These are phyloP conservation scores for Pyropia haitanensis DNA, from an alignment of 23 red algal genomes.

Conservation along the genomic window DNA sequence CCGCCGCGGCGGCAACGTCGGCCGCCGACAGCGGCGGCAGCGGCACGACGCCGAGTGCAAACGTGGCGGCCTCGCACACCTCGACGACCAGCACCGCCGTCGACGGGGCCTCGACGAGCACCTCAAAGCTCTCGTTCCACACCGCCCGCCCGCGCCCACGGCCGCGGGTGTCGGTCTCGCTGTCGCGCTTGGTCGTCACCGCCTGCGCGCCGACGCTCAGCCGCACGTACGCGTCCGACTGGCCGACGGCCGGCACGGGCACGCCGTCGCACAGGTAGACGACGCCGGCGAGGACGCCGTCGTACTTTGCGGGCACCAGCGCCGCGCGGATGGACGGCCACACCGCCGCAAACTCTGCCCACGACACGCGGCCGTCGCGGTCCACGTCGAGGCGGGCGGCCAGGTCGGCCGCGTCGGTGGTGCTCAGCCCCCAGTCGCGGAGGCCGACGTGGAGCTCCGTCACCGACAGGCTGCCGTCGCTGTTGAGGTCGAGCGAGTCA, in stretches of 20 bases:
- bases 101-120: constrained; percentile 31
- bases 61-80: constrained; percentile 28
- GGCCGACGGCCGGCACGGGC: constrained; percentile 16
- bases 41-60: neutral
- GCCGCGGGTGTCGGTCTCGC: constrained; percentile 16
- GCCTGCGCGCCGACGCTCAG: constrained; percentile 26
- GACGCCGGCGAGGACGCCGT: constrained; percentile 22
- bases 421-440: constrained; percentile 35
- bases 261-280: constrained; percentile 22
- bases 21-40: too few species aligned
- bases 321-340: constrained; percentile 24
- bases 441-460: constrained; percentile 27
- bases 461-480: constrained; percentile 18
- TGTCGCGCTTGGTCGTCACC: constrained; percentile 23
- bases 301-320: constrained; percentile 22
- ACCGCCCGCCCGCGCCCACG: constrained; percentile 18
- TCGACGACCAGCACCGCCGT: constrained; percentile 23
- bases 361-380: constrained; percentile 10
- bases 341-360: constrained; percentile 28
- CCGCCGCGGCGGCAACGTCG: too few species aligned
- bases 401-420: constrained; percentile 22
- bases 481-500: constrained; percentile 21
- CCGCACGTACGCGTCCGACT: constrained; percentile 33
- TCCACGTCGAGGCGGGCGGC: constrained; percentile 17
- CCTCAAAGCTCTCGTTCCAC: constrained; percentile 55